Evolutionary conservation across 164 flowering plant species (phyloP).

Genomic region (Vitis rupestris): DNA sequence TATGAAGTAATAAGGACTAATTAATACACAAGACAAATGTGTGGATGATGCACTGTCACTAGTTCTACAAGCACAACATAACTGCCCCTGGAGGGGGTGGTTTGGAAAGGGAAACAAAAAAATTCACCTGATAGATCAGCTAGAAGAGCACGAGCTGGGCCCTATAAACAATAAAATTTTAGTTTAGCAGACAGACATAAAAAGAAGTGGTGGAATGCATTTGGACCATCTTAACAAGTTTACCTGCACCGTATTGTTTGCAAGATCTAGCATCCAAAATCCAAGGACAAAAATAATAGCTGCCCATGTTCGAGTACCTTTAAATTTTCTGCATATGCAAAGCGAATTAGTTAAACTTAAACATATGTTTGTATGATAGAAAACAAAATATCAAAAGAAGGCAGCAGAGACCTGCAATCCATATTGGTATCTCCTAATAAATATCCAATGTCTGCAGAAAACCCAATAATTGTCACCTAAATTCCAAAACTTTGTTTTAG

Average conservation of each 20-base stretch:
- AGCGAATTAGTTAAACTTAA: constrained; percentile 10
- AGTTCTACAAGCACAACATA: not conserved
- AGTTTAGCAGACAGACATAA: not conserved
- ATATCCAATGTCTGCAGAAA: constrained; percentile 99
- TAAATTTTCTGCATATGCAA: constrained; percentile 61
- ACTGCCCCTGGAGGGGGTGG: too few species aligned
- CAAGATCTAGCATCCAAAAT: constrained; percentile 99
- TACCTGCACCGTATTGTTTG: constrained; percentile 98
- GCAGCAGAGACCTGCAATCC: constrained; percentile 71
- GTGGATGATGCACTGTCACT: not conserved
- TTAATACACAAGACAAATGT: not conserved
- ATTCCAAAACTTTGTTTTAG: constrained; percentile 35
- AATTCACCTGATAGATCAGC: constrained; percentile 92
- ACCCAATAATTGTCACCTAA: constrained; percentile 95
- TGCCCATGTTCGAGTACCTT: constrained; percentile 92
- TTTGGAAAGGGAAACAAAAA: not conserved
- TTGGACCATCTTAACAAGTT: constrained; percentile 14
- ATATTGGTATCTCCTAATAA: constrained; percentile 88
- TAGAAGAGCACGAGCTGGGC: constrained; percentile 98
- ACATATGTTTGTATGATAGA: not conserved
- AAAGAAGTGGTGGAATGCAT: not conserved
- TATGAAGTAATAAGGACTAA: not conserved
- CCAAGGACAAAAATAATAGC: constrained; percentile 85
- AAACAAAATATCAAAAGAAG: not conserved
- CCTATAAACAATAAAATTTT: constrained; percentile 46